Percentiles rank a stretch among this genome's conserved stretches.
Evolutionary conservation across 192 early-diverging fungal genomes (phyloP).

Genomic region (Mortierella alpina): DNA sequence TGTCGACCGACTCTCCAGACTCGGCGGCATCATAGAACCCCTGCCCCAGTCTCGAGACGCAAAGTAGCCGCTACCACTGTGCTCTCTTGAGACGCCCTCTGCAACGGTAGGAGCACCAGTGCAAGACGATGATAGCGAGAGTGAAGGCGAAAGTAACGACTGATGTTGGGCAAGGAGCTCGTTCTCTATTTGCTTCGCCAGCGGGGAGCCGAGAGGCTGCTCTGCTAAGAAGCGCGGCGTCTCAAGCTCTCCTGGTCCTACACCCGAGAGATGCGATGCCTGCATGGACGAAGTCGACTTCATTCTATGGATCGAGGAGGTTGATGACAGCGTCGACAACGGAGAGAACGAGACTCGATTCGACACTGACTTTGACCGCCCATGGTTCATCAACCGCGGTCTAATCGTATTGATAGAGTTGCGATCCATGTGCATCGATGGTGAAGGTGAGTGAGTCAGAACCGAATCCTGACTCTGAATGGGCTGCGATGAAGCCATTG

Average conservation of each 20-base stretch:
- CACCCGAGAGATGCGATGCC: not conserved
- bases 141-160: not conserved
- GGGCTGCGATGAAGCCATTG: not conserved
- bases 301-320: constrained; percentile 18
- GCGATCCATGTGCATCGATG: constrained; percentile 9
- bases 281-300: constrained; percentile 8
- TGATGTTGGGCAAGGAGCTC: constrained; percentile 18
- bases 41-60: not conserved
- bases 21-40: not conserved
- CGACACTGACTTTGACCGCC: constrained; percentile 44
- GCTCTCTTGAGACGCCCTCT: not conserved
- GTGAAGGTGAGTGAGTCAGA: constrained; percentile 10
- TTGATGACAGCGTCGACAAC: constrained; percentile 24
- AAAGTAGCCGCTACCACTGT: constrained; percentile 6
- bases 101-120: not conserved
- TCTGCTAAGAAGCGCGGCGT: constrained; percentile 31
- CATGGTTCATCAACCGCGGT: constrained; percentile 36
- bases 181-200: constrained; percentile 39
- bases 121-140: not conserved
- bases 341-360: constrained; percentile 48
- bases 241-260: not conserved
- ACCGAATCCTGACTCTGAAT: too few species aligned
- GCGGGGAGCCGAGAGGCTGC: constrained; percentile 36
- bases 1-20: constrained; percentile 7
- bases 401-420: constrained; percentile 19